A percentile compares a stretch with the other conserved stretches of the same genome.
Conservation (phyloP, 331 rosid genomes). For the Cydonia oblonga region DNA sequence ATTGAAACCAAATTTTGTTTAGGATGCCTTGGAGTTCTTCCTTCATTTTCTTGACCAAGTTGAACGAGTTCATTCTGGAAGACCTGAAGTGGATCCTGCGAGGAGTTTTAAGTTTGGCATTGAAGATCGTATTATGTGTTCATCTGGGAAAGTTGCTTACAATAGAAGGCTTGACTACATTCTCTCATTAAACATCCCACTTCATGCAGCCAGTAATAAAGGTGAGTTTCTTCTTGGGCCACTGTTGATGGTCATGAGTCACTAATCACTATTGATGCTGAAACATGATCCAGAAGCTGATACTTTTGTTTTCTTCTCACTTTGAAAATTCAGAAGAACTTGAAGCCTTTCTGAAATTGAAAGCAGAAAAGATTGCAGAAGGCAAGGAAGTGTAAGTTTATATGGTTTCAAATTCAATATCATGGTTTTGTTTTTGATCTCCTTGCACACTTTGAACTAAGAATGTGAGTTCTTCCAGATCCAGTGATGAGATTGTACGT, state of each 20-base stretch:
- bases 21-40: constrained; percentile 99
- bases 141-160: constrained; percentile 93
- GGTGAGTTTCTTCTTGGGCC: constrained; percentile 24
- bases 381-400: constrained; percentile 86
- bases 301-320: constrained; percentile 13
- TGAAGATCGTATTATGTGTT: constrained; percentile 86
- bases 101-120: constrained; percentile 90
- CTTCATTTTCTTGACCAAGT: constrained; percentile 93
- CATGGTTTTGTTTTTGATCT: constrained; percentile 1
- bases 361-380: constrained; percentile 62
- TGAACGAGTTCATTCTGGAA: constrained; percentile 60
- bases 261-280: no score
- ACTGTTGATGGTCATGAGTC: neutral
- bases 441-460: constrained; percentile 18
- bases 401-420: neutral
- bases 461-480: constrained; percentile 35
- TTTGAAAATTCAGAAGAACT: constrained; percentile 61
- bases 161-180: constrained; percentile 79
- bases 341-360: constrained; percentile 58
- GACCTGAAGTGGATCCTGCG: constrained; percentile 62
- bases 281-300: neutral
- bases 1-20: constrained; percentile 12
- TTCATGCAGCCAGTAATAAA: constrained; percentile 78
- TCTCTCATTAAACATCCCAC: constrained; percentile 82
- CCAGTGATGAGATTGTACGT: constrained; percentile 68